Evolutionary conservation across 208 protist species (phyloP).

Genomic region (Balamuthia mandrillaris): DNA sequence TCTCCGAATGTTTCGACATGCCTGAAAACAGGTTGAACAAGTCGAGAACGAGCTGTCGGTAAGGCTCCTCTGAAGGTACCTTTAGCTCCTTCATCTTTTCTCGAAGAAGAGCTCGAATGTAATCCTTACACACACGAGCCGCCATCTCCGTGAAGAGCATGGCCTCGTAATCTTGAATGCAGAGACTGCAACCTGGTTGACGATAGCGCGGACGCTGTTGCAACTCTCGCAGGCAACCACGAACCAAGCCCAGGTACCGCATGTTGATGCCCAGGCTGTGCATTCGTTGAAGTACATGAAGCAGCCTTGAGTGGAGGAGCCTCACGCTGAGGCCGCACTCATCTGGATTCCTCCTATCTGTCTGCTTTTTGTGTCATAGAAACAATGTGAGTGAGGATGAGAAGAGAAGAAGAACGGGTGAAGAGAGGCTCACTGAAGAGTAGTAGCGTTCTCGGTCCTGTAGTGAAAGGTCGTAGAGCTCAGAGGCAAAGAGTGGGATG

Average conservation of each 20-base stretch:
- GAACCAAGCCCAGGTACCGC: conserved; percentile 6
- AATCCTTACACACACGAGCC: neutral
- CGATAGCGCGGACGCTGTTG: too few relatives aligned
- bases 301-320: neutral
- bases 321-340: neutral
- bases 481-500: neutral
- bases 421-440: neutral
- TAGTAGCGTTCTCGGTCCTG: neutral
- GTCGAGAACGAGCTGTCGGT: neutral
- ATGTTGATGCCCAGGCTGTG: conserved; percentile 37
- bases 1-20: neutral
- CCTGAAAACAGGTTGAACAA: neutral
- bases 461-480: neutral
- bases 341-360: too few relatives aligned
- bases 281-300: conserved; percentile 13
- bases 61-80: neutral
- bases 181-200: too few relatives aligned
- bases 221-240: neutral
- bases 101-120: neutral
- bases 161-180: too few relatives aligned
- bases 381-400: neutral
- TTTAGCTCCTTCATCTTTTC: neutral
- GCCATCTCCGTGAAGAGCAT: neutral
- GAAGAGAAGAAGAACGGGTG: neutral
- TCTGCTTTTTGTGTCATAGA: too few relatives aligned